These are phyloP conservation scores for Phyllachora maydis DNA, from an alignment of 2,329 filamentous ascomycete species.

Conservation along the genomic window DNA sequence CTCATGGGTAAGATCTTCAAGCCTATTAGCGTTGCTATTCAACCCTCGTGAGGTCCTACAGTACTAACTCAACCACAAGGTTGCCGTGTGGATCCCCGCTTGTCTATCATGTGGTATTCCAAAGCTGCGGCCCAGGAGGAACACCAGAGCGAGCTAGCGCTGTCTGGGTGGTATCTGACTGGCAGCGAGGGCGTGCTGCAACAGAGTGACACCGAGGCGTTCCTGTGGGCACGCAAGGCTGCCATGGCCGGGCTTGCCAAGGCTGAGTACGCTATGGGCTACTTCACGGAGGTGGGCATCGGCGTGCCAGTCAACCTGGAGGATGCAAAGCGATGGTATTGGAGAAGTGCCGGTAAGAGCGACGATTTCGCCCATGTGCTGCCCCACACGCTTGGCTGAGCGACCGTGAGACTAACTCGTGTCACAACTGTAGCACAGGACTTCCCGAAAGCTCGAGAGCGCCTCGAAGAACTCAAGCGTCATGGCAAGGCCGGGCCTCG, in stretches of 20 bases:
- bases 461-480: slow-evolving; percentile 78
- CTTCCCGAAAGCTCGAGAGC: slow-evolving; percentile 80
- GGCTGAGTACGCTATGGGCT: slow-evolving; percentile 95
- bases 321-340: slow-evolving; percentile 97
- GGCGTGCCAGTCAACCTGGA: slow-evolving; percentile 72
- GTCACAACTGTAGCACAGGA: slow-evolving; percentile 52
- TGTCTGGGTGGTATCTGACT: slow-evolving; percentile 89
- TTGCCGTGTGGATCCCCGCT: slow-evolving; percentile 60
- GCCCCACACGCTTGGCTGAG: slow-evolving; percentile 1
- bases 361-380: slow-evolving; percentile 13
- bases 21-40: too few species aligned
- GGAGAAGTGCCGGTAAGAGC: slow-evolving; percentile 82
- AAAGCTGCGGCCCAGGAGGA: slow-evolving; percentile 81
- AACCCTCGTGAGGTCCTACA: too few species aligned
- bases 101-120: slow-evolving; percentile 87
- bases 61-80: too few species aligned
- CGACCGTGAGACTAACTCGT: not conserved
- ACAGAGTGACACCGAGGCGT: slow-evolving; percentile 89
- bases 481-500: slow-evolving; percentile 53
- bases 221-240: slow-evolving; percentile 90
- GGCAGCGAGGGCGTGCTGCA: slow-evolving; percentile 71
- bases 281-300: slow-evolving; percentile 91
- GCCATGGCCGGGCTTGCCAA: slow-evolving; percentile 75
- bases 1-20: too few species aligned
- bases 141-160: slow-evolving; percentile 72